Evolutionary conservation across 1,284 basidiomycete genomes (phyloP).

Genomic region (Porodaedalea pini): DNA sequence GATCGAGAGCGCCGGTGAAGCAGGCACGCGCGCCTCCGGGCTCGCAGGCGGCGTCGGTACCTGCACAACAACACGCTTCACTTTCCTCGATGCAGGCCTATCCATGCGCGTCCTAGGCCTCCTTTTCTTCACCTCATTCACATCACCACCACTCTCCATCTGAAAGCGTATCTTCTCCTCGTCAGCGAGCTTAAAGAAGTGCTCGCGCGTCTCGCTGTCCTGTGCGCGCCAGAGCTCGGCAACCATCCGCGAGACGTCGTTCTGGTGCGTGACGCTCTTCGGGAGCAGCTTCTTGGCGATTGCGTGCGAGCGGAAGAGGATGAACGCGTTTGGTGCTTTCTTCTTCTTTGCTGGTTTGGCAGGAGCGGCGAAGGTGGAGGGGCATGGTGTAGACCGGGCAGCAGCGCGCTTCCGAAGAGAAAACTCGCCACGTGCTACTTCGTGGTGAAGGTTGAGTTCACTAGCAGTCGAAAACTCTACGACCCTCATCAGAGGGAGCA

Average conservation of each 20-base stretch:
- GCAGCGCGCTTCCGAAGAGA: background rate
- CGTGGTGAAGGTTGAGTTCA: background rate
- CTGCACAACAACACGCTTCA: background rate
- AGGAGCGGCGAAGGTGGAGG: too few species aligned
- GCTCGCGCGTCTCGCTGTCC: background rate
- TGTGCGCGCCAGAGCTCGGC: conserved; percentile 3
- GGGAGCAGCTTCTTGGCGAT: background rate
- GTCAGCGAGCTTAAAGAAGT: conserved; percentile 6
- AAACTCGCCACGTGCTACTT: background rate
- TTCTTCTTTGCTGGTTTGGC: background rate
- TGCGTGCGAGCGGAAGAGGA: conserved; percentile 8
- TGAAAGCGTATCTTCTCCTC: background rate
- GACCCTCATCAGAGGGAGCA: too few species aligned
- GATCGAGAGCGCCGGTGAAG: too few species aligned
- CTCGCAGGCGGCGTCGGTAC: background rate
- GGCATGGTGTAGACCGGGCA: background rate
- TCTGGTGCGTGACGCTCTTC: conserved; percentile 2
- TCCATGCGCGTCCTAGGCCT: background rate
- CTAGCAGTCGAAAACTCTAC: too few species aligned
- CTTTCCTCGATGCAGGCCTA: background rate
- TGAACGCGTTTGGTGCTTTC: conserved; percentile 8
- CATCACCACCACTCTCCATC: too few species aligned
- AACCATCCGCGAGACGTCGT: conserved; percentile 9
- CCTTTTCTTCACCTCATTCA: background rate
- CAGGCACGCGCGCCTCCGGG: background rate